Base-by-base conservation (phyloP, 257 asterid species). In the Vinca minor region DNA sequence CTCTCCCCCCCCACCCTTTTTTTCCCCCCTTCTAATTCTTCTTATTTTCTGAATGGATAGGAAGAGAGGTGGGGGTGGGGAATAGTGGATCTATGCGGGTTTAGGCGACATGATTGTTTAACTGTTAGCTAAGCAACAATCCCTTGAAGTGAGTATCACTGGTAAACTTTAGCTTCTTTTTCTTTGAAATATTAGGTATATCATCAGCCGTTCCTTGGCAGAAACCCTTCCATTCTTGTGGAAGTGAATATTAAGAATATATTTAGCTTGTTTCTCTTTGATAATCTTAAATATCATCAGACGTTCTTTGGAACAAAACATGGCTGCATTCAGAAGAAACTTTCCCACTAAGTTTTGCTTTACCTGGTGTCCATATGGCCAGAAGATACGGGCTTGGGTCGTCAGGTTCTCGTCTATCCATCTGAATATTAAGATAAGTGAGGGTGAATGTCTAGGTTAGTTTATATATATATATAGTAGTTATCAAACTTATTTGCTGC, bases 291-390 rank as follows among this genome's bases (percentile, higher is more conserved):
- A 41, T 41, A 41, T 41, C 46, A 41, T 41, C 46, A 41, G 46
- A 6, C 13, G 46, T 41, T 41, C 46, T 17, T 41, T 41, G 17
- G 17, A 17, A n/a, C n/a, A n/a, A 41, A 20, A 45, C 48, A 14
- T 6, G 13, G 26, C 31, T n/a, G 12, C 2, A 15, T 63, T 50
- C 34, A 31, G 26, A 7, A 0, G 20, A 28, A 38, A 59, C 20
- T 15, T 26, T 48, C 11, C 18, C 2, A 47, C 11, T 34, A 11
- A 57, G 26, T 35, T 66, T 42, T 20, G 66, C 62, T 69, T 18
- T 82, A 93, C 99, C 99, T 58, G 99, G 97, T 65, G 88, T 84
- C 99, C 99, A 93, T 77, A 93, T 84, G 54, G 97, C 97, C 35
- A 93, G 84, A 73, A 93, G 96, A 84, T 93, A 89, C 0, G 99